phyloP scores from a whole-genome alignment of 2,329 filamentous ascomycete genomes.

The Lasiodiplodia citricola region DNA sequence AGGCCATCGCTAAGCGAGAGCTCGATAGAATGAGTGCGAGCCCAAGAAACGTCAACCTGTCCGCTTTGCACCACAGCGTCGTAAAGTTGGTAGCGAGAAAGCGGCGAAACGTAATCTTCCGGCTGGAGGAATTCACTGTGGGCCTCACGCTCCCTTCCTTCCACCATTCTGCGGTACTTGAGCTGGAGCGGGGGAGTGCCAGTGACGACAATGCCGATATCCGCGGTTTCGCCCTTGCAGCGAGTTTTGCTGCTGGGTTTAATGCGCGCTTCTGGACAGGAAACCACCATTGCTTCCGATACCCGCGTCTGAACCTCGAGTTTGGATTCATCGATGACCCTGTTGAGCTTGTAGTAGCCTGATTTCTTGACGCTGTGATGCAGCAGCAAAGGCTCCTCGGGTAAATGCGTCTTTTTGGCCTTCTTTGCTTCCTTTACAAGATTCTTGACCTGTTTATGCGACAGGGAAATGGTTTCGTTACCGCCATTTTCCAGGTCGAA shows the following conservation, averaged over 20 bases:
- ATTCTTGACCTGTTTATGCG: conserved; percentile 73
- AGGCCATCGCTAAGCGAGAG: conserved; percentile 93
- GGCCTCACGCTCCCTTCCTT: conserved; percentile 80
- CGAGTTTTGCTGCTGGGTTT: conserved; percentile 69
- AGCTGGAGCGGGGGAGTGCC: conserved; percentile 92
- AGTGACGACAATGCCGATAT: conserved; percentile 80
- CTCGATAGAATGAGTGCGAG: conserved; percentile 72
- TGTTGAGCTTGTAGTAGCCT: conserved; percentile 83
- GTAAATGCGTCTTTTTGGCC: conserved; percentile 53
- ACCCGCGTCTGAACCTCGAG: conserved; percentile 81
- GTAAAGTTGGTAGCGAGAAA: conserved; percentile 65
- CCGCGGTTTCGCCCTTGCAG: conserved; percentile 86
- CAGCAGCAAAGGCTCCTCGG: conserved; percentile 67
- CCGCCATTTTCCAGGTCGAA: conserved; percentile 81
- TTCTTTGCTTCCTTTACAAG: conserved; percentile 75
- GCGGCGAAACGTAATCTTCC: conserved; percentile 79
- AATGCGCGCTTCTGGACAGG: conserved; percentile 81
- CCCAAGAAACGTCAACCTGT: conserved; percentile 79
- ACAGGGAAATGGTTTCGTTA: conserved; percentile 80
- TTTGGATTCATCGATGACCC: conserved; percentile 90
- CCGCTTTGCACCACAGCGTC: conserved; percentile 62
- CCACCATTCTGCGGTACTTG: conserved; percentile 87
- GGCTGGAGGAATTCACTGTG: conserved; percentile 89
- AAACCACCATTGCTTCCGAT: conserved; percentile 81
- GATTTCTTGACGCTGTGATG: conserved; percentile 81